Evolutionary conservation across 768 basidiomycete genomes (phyloP).

Genomic region (Albatrellus ellisii): DNA sequence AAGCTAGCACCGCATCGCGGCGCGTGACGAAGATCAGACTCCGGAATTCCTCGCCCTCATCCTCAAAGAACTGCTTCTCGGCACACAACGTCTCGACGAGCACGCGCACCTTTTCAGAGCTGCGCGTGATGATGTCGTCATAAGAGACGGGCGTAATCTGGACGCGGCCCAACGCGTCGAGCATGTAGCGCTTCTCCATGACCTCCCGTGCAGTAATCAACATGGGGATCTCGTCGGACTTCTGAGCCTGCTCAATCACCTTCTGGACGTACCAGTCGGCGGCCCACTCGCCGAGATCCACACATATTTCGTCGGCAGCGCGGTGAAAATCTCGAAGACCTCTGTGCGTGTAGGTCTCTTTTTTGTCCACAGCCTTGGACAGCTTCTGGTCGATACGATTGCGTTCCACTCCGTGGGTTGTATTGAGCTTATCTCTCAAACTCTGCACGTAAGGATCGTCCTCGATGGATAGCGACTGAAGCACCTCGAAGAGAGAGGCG

Average conservation of each 20-base stretch:
- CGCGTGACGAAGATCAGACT: constrained; percentile 69
- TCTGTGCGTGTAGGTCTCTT: constrained; percentile 51
- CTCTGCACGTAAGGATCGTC: constrained; percentile 50
- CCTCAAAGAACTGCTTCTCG: constrained; percentile 43
- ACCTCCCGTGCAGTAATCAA: constrained; percentile 43
- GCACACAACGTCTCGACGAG: constrained; percentile 39
- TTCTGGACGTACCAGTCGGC: constrained; percentile 64
- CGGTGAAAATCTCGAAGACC: constrained; percentile 46
- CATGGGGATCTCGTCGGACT: constrained; percentile 30
- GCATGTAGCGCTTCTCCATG: constrained; percentile 50
- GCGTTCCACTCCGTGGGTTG: constrained; percentile 28
- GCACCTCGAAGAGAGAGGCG: constrained; percentile 29
- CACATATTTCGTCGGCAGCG: constrained; percentile 43
- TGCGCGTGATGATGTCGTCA: constrained; percentile 33
- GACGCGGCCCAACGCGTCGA: constrained; percentile 33
- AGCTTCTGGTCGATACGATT: constrained; percentile 48
- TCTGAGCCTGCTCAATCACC: constrained; percentile 40
- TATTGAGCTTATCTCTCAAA: constrained; percentile 33
- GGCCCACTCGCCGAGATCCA: constrained; percentile 60
- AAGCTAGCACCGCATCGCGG: constrained; percentile 58
- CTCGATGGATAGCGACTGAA: constrained; percentile 41
- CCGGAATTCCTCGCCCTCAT: constrained; percentile 43
- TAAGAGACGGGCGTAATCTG: constrained; percentile 32
- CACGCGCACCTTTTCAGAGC: constrained; percentile 43
- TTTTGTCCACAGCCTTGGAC: constrained; percentile 43